Evolutionary conservation across 1,139 yeast genomes (phyloP), one percentile per base, ranked within the genome.

Genomic region (Taiozyma sp.): DNA sequence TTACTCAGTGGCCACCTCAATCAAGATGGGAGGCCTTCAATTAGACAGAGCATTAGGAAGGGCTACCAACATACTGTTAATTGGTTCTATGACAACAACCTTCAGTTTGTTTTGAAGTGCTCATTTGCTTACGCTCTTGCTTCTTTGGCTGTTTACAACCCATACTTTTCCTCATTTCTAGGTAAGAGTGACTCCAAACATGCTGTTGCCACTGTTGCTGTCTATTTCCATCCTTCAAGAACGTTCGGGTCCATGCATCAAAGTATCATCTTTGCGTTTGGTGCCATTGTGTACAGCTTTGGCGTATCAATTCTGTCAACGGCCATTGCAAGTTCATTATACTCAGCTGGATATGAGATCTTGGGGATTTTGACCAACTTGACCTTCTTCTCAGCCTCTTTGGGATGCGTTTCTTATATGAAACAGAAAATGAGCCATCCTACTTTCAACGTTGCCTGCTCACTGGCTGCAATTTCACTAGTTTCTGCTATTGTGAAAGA

Each of bases 181-280:
- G 96, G 96, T 0, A 65, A 72, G 42, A 78, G 89, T 19, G 93
- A 87, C 66, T 83, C 87, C 28, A 89, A 88, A 64, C 96, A 89
- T 68, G 78, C 87, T 60, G 83, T 86, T 8, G 90, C 96, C 27
- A 89, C 96, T 0, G 86, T 85, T 19, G 87, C 89, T 1, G 95
- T 88, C 3, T 89, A 89, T 66, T 88, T 89, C 71, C 95, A 88
- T 62, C 93, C 96, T 0, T 80, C 92, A 3, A 68, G 96, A 49
- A 78, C 95, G 1, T 79, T 81, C 51, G 96, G 96, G 0, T 81
- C 89, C 27, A 88, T 88, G 95, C 79, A 83, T 52, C 91, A 88
- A 63, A 82, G 91, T 10, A 67, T 87, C 24, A 62, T 80, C 45
- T 89, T 80, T 68, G 93, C 84, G 13, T 59, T 75, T 0, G 55